Conservation (phyloP, 768 basidiomycete species). For the Lentinula detonsa region DNA sequence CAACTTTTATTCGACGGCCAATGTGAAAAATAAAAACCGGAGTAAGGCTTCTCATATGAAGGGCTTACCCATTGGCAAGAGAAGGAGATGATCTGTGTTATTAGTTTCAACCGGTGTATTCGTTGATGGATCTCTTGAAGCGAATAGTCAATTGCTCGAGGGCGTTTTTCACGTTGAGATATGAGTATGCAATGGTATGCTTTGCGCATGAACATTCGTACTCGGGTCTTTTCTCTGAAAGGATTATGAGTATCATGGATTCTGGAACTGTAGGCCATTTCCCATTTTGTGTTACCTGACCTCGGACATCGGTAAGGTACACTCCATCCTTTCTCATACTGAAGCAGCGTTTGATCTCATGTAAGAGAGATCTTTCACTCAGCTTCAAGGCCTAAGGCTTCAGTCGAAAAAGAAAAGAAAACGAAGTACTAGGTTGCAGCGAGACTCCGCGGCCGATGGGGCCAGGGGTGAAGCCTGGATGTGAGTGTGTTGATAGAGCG, state of each 20-base stretch:
- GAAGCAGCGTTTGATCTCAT: not conserved
- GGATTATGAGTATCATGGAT: no score
- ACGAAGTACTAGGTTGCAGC: not conserved
- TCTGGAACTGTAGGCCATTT: no score
- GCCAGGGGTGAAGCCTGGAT: not conserved
- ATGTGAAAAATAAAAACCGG: slow-evolving; percentile 86
- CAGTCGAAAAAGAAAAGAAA: not conserved
- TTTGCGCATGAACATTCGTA: no score
- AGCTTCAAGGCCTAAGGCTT: not conserved
- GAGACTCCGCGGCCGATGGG: not conserved
- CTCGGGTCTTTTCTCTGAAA: no score
- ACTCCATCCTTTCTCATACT: not conserved
- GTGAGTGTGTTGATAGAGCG: not conserved
- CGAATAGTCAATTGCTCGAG: no score
- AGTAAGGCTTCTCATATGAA: slow-evolving; percentile 56
- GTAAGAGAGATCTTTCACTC: not conserved
- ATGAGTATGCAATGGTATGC: no score
- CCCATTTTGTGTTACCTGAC: no score
- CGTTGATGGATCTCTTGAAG: no score
- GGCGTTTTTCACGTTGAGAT: no score
- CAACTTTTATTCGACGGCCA: slow-evolving; percentile 83
- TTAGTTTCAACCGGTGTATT: no score
- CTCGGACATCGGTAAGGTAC: not conserved
- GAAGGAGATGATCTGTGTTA: not conserved
- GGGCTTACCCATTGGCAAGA: slow-evolving; percentile 46